Percentiles rank a stretch among this genome's conserved stretches.
Evolutionary conservation across 2,329 filamentous ascomycete genomes (phyloP).

Genomic region (Pseudogymnoascus sp.): DNA sequence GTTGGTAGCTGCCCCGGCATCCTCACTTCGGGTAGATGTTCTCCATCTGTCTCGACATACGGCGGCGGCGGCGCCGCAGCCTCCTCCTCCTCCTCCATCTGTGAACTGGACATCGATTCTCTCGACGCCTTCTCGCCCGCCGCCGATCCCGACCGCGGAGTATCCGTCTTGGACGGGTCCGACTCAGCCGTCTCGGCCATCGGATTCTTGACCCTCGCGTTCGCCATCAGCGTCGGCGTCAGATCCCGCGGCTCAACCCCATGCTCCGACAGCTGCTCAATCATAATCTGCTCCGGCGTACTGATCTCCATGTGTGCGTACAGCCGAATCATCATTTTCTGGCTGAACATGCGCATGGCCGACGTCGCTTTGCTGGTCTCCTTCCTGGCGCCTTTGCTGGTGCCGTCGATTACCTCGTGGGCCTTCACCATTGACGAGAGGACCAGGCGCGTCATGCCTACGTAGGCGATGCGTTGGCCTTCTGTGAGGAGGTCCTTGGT

Average conservation of each 20-base stretch:
- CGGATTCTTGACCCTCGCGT: slow-evolving; percentile 86
- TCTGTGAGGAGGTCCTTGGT: slow-evolving; percentile 94
- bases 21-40: slow-evolving; percentile 69
- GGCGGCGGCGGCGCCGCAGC: slow-evolving; percentile 46
- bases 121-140: not conserved
- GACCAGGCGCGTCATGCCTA: slow-evolving; percentile 76
- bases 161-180: slow-evolving; percentile 20
- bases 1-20: slow-evolving; percentile 74
- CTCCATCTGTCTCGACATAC: slow-evolving; percentile 54
- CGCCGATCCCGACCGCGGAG: slow-evolving; percentile 25
- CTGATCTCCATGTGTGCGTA: slow-evolving; percentile 97
- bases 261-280: slow-evolving; percentile 89
- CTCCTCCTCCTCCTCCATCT: slow-evolving; percentile 40
- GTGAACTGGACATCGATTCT: slow-evolving; percentile 7
- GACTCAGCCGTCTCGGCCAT: slow-evolving; percentile 48
- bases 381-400: slow-evolving; percentile 62
- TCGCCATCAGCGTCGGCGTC: slow-evolving; percentile 79
- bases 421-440: slow-evolving; percentile 70
- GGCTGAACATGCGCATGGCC: slow-evolving; percentile 86
- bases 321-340: slow-evolving; percentile 94
- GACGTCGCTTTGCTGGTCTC: slow-evolving; percentile 61
- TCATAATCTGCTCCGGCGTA: slow-evolving; percentile 89
- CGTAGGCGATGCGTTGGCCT: slow-evolving; percentile 91
- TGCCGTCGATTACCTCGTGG: slow-evolving; percentile 47
- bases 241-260: slow-evolving; percentile 79